Conservation (phyloP, 1,284 basidiomycete genomes). For the Cryptococcus neoformans region DNA sequence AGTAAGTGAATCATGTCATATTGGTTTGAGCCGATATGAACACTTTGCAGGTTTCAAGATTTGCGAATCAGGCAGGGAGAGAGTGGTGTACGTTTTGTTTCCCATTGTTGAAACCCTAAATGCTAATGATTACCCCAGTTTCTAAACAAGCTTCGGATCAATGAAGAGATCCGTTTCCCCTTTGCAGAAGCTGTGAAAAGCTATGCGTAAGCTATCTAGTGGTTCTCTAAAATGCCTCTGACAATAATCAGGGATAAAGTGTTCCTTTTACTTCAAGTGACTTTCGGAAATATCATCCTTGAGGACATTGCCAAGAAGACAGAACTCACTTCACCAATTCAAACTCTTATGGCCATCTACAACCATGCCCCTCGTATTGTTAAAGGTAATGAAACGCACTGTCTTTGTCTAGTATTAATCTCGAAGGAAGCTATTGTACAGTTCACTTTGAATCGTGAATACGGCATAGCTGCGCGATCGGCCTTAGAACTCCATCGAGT, state of each 20-base stretch:
- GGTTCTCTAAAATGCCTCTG: constrained; percentile 5
- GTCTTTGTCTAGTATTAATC: neutral
- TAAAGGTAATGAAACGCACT: constrained; percentile 2
- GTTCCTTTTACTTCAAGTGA: constrained; percentile 41
- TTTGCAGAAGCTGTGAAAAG: constrained; percentile 26
- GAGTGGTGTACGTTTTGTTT: constrained; percentile 18
- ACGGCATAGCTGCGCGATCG: constrained; percentile 22
- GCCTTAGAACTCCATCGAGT: constrained; percentile 34
- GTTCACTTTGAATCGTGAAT: constrained; percentile 21
- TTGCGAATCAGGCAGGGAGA: constrained; percentile 44
- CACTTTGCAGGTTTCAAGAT: constrained; percentile 28
- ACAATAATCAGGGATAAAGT: constrained; percentile 40
- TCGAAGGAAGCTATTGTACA: constrained; percentile 29
- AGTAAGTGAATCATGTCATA: constrained; percentile 12
- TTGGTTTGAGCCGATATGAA: no score
- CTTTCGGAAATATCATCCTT: constrained; percentile 37
- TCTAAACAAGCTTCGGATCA: constrained; percentile 32
- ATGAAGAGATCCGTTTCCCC: constrained; percentile 30
- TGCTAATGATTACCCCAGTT: constrained; percentile 15
- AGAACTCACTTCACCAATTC: constrained; percentile 23
- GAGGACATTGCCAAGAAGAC: constrained; percentile 25
- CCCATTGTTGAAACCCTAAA: neutral
- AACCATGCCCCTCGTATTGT: constrained; percentile 36
- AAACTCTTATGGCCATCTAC: constrained; percentile 34
- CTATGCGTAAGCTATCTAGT: constrained; percentile 19